These are phyloP conservation scores for Lactuca sativa DNA, from an alignment of 129 eudicot species.

Conservation along the genomic window DNA sequence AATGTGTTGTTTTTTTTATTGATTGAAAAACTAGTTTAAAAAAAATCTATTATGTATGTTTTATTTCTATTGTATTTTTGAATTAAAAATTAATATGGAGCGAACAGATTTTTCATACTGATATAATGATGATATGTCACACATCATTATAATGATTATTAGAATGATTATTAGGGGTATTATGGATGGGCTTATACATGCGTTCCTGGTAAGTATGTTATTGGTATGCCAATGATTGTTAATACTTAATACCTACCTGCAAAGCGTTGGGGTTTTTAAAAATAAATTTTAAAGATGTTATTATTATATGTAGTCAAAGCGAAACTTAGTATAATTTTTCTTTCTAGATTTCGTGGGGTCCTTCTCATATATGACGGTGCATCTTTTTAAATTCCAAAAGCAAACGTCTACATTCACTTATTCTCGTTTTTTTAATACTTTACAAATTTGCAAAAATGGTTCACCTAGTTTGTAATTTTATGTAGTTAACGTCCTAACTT, in stretches of 20 bases:
- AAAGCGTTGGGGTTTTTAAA: neutral
- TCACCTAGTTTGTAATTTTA: neutral
- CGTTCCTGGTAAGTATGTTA: neutral
- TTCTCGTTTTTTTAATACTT: neutral
- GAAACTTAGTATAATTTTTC: neutral
- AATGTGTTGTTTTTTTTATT: too few relatives aligned
- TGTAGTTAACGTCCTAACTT: neutral
- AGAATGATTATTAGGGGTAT: too few relatives aligned
- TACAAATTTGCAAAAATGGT: neutral
- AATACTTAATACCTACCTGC: neutral
- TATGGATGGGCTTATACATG: neutral
- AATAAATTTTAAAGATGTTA: neutral
- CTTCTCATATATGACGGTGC: constrained; percentile 15
- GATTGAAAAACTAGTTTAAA: too few relatives aligned
- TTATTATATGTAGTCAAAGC: neutral
- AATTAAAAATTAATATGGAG: too few relatives aligned
- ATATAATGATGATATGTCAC: too few relatives aligned
- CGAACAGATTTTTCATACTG: too few relatives aligned
- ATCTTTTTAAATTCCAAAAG: neutral
- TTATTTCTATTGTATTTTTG: too few relatives aligned
- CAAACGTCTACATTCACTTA: constrained; percentile 11
- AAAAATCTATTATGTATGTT: too few relatives aligned
- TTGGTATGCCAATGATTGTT: neutral
- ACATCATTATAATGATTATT: too few relatives aligned
- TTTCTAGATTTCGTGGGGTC: constrained; percentile 20